Base-by-base conservation (phyloP, 176 grass and related monocot genomes). In the Aechmea fasciata region DNA sequence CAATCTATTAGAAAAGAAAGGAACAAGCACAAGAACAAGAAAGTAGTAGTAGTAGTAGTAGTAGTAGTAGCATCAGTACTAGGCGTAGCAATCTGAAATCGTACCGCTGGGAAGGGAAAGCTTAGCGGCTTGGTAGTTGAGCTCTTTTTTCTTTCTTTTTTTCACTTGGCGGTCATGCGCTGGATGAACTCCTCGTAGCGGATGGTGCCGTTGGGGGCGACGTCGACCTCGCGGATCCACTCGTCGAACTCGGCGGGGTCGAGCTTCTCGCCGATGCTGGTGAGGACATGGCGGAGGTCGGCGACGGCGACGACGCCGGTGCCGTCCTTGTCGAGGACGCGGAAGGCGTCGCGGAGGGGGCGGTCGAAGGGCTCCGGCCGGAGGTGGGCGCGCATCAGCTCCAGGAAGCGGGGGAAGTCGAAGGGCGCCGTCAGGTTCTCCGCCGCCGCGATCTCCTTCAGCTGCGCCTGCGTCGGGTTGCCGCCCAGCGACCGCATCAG, bases 151-250 rank as follows among this genome's bases (percentile, higher is more conserved):
- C 25, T 26, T 26, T 23, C 22, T 33, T 4, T 33, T 33, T 33
- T 41, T 91, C 73, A 97, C 73, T 99, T 99, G 67, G 94, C 94
- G 79, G 83, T 83, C 77, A 99, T 93, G 69, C 89, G 87, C 71
- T 79, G 89, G 83, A 99, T 99, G 79, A 99, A 89, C 74, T 99
- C 94, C 50, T 99, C 94, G 78, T 99, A 99, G 65, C 81, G 84
- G 77, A 99, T 90, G 74, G 89, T 90, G 63, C 94, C 94, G 51
- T 99, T 89, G 1, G 89, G 80, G 15, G 77, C 84, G 68, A 93
- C 86, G 53, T 89, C 88, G 52, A 97, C 86, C 81, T 97, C 89
- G 76, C 90, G 87, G 86, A 93, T 99, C 94, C 94, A 99, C 84
- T 99, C 94, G 69, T 99, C 94, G 81, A 99, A 99, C 79, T 99